A percentile compares a stretch with the other conserved stretches of the same genome.
Conservation (phyloP, 2,329 filamentous ascomycete genomes). For the Colletotrichum sp. region DNA sequence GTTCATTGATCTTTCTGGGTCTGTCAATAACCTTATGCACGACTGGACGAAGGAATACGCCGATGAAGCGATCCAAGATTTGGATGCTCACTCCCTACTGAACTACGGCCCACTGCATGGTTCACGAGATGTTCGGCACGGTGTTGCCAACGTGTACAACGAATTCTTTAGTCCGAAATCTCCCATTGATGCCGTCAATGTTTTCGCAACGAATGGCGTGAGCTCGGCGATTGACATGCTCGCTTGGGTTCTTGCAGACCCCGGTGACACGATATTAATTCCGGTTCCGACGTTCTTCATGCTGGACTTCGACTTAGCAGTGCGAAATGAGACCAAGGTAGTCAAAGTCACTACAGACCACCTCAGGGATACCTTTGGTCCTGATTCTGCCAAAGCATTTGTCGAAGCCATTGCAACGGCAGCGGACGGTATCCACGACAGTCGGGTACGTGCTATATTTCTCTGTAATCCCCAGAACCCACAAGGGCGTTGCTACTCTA, state of each 20-base stretch:
- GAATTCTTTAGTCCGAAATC: background rate
- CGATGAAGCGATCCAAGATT: background rate
- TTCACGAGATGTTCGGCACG: background rate
- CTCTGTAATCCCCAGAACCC: background rate
- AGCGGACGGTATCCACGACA: accelerated
- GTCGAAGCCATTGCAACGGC: background rate
- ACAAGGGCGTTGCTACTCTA: background rate
- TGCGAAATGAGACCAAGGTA: background rate
- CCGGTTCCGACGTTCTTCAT: background rate
- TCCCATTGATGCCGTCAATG: background rate
- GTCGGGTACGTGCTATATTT: background rate
- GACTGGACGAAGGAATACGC: background rate
- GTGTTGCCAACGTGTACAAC: background rate
- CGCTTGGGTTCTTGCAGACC: background rate
- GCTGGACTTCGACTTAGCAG: background rate
- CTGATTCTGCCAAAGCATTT: accelerated
- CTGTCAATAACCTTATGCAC: background rate
- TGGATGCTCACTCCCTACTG: background rate
- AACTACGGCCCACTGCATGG: background rate
- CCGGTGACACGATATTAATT: background rate
- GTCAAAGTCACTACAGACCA: background rate
- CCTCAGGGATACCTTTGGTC: background rate
- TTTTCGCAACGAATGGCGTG: background rate
- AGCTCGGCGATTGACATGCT: background rate
- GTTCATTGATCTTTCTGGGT: background rate